A percentile compares a stretch with the other conserved stretches of the same genome.
These are phyloP conservation scores for Blastocystis hominis DNA, from an alignment of 352 stramenopile species.

Conservation along the genomic window DNA sequence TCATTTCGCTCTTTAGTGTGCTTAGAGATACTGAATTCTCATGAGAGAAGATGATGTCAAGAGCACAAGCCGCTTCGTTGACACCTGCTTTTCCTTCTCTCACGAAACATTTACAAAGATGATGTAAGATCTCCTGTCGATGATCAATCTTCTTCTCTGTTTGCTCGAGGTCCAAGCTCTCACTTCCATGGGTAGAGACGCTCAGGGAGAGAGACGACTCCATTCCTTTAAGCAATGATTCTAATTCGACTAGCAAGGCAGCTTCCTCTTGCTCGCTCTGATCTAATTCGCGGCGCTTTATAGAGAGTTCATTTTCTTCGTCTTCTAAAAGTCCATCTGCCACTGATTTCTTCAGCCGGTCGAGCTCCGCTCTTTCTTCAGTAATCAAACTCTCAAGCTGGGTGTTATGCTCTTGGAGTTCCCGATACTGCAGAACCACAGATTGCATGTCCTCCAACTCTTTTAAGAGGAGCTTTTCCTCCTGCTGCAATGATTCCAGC, in stretches of 20 bases:
- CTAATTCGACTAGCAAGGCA: constrained; percentile 14
- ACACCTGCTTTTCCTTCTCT: neutral
- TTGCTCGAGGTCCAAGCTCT: neutral
- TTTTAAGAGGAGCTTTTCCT: neutral
- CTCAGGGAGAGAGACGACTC: constrained; percentile 26
- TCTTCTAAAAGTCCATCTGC: neutral
- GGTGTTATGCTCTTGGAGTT: constrained; percentile 3
- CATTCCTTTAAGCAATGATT: neutral
- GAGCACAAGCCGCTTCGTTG: neutral
- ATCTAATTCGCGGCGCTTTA: neutral
- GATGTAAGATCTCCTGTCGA: neutral
- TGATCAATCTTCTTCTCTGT: neutral
- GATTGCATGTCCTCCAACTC: constrained; percentile 14
- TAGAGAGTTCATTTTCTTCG: neutral
- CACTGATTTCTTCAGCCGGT: neutral
- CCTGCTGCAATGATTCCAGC: neutral
- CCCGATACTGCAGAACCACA: neutral
- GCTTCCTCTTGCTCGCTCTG: constrained; percentile 16
- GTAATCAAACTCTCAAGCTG: neutral
- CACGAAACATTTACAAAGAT: constrained; percentile 24
- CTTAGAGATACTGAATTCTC: neutral
- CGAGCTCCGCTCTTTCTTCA: neutral
- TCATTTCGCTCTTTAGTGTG: constrained; percentile 34
- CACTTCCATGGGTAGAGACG: neutral
- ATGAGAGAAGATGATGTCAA: neutral